These are phyloP conservation scores for Centaurea solstitialis DNA, from an alignment of 129 eudicot species.

Conservation along the genomic window DNA sequence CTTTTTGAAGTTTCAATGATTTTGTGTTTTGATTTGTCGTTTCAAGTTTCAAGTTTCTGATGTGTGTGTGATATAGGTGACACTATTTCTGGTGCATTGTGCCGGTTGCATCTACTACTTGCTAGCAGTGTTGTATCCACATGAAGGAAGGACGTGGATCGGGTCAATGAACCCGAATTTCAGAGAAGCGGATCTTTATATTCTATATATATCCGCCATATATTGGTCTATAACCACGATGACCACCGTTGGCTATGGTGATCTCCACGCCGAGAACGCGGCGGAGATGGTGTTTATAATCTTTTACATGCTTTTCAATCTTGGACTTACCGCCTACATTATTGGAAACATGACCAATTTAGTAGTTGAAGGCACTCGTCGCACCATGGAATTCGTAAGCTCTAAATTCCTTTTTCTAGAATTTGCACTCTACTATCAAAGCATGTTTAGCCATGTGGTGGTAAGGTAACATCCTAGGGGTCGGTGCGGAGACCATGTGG, in stretches of 20 bases:
- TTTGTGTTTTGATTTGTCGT: not conserved
- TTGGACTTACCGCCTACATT: conserved; percentile 85
- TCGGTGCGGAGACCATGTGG: no score
- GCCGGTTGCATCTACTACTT: conserved; percentile 91
- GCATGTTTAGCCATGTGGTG: no score
- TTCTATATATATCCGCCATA: conserved; percentile 69
- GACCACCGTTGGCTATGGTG: conserved; percentile 98
- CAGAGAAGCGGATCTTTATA: conserved; percentile 60
- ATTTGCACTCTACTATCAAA: not conserved
- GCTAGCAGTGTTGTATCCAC: conserved; percentile 84
- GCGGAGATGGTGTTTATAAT: conserved; percentile 84
- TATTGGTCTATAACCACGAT: conserved; percentile 96
- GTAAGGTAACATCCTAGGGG: no score
- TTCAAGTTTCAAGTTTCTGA: not conserved
- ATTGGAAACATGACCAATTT: conserved; percentile 97
- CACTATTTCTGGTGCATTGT: conserved; percentile 79
- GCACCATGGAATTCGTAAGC: conserved; percentile 96
- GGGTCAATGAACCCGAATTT: conserved; percentile 69
- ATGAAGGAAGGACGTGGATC: conserved; percentile 84
- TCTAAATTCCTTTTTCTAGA: not conserved
- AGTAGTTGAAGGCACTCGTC: conserved; percentile 94
- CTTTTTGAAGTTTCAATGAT: not conserved
- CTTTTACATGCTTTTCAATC: conserved; percentile 86
- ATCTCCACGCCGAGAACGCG: conserved; percentile 81
- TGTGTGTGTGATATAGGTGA: conserved; percentile 51